phyloP scores from a whole-genome alignment of 768 basidiomycete species.

The Termitomyces sp. region DNA sequence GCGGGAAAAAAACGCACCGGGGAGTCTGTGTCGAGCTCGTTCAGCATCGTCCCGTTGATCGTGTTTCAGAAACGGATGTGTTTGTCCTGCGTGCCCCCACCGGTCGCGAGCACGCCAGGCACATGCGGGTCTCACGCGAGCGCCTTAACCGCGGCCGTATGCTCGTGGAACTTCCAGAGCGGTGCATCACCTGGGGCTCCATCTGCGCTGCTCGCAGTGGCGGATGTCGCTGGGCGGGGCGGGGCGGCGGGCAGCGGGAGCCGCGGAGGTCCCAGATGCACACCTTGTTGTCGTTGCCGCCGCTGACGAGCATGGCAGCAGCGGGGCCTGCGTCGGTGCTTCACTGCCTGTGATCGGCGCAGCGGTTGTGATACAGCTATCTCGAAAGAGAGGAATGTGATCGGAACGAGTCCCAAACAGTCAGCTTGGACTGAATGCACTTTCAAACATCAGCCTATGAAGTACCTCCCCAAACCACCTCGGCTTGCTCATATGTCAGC shows the following conservation, averaged over 20 bases:
- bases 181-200: slow-evolving; percentile 50
- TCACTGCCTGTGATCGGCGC: slow-evolving; percentile 85
- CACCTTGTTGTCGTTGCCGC: slow-evolving; percentile 99
- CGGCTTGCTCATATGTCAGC: slow-evolving; percentile 12
- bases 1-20: too few species aligned
- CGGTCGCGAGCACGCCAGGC: slow-evolving; percentile 84
- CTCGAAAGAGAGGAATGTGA: too few species aligned
- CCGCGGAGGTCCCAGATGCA: slow-evolving; percentile 90
- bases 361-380: slow-evolving; percentile 35
- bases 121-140: slow-evolving; percentile 98
- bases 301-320: slow-evolving; percentile 72
- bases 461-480: too few species aligned
- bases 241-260: not conserved
- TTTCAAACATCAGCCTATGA: too few species aligned
- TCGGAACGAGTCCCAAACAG: too few species aligned
- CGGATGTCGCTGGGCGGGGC: not conserved
- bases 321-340: slow-evolving; percentile 33
- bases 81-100: slow-evolving; percentile 98
- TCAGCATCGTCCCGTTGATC: slow-evolving; percentile 75
- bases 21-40: slow-evolving; percentile 89
- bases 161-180: slow-evolving; percentile 93
- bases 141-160: slow-evolving; percentile 95
- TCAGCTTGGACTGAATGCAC: too few species aligned
- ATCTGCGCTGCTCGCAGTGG: slow-evolving; percentile 1
- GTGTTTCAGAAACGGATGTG: slow-evolving; percentile 99